Percentiles rank a stretch among this genome's conserved stretches.
phyloP scores from a whole-genome alignment of 805 yeast species.

The Starmerella tilneyi region DNA sequence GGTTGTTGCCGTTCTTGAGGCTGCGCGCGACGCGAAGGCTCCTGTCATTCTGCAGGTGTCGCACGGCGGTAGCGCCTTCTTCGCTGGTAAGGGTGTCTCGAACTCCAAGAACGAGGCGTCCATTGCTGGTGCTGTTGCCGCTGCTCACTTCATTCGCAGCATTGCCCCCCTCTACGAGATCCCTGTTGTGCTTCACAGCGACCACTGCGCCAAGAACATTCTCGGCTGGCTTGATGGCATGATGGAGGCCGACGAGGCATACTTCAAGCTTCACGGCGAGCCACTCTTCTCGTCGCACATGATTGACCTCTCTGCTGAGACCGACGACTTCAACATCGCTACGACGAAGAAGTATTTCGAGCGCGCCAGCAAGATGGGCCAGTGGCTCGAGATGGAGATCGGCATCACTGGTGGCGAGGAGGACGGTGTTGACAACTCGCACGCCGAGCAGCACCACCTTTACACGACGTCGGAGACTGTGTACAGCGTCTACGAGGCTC shows the following conservation, averaged over 20 bases:
- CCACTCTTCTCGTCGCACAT: constrained; percentile 98
- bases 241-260: constrained; percentile 92
- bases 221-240: constrained; percentile 98
- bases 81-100: constrained; percentile 97
- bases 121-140: constrained; percentile 89
- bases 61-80: constrained; percentile 99
- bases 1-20: constrained; percentile 92
- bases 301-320: constrained; percentile 95
- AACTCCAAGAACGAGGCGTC: constrained; percentile 91
- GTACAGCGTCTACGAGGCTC: constrained; percentile 79
- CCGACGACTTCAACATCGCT: constrained; percentile 89
- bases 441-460: constrained; percentile 55
- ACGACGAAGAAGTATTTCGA: constrained; percentile 90
- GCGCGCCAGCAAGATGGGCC: constrained; percentile 87
- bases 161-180: constrained; percentile 94
- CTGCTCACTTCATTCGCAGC: constrained; percentile 94
- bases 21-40: constrained; percentile 86
- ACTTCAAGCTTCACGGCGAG: constrained; percentile 75
- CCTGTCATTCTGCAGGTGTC: constrained; percentile 96
- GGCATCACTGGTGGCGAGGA: constrained; percentile 99
- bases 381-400: constrained; percentile 99
- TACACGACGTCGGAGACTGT: constrained; percentile 96
- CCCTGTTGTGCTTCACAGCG: constrained; percentile 95
- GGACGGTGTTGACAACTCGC: constrained; percentile 98
- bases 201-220: constrained; percentile 97